These are phyloP conservation scores for Scolecobasidium constrictum DNA, from an alignment of 2,329 filamentous ascomycete species.

Conservation along the genomic window DNA sequence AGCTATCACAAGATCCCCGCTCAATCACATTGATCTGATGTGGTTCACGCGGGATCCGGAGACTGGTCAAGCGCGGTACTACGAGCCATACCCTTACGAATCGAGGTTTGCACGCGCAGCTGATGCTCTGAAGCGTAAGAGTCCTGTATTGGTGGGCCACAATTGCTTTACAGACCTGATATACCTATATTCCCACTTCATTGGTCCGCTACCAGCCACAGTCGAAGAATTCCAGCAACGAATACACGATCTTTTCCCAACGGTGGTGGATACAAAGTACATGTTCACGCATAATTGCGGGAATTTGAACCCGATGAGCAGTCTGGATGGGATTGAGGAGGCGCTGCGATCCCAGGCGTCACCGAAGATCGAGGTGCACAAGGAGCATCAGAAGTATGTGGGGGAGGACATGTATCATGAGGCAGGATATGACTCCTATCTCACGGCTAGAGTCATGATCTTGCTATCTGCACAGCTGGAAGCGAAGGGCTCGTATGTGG, in stretches of 20 bases:
- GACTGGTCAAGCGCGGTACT: conserved; percentile 15
- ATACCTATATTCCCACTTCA: conserved; percentile 53
- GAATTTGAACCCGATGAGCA: conserved; percentile 38
- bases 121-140: conserved; percentile 30
- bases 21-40: conserved; percentile 25
- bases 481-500: conserved; percentile 23
- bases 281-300: conserved; percentile 45
- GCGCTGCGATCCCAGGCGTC: conserved; percentile 28
- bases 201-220: conserved; percentile 44
- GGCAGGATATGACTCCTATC: conserved; percentile 52
- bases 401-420: conserved; percentile 37
- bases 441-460: conserved; percentile 49
- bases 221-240: conserved; percentile 41
- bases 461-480: conserved; percentile 43
- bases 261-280: conserved; percentile 53
- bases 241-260: conserved; percentile 44
- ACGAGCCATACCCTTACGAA: neutral
- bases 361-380: conserved; percentile 20
- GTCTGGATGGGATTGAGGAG: conserved; percentile 37
- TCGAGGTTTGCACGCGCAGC: conserved; percentile 4
- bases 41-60: conserved; percentile 23
- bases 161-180: conserved; percentile 55
- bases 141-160: conserved; percentile 49
- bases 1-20: conserved; percentile 28
- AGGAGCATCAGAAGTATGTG: conserved; percentile 5